These are phyloP conservation scores for Coemansia sp. DNA, from an alignment of 192 early-diverging fungal species.

Conservation along the genomic window DNA sequence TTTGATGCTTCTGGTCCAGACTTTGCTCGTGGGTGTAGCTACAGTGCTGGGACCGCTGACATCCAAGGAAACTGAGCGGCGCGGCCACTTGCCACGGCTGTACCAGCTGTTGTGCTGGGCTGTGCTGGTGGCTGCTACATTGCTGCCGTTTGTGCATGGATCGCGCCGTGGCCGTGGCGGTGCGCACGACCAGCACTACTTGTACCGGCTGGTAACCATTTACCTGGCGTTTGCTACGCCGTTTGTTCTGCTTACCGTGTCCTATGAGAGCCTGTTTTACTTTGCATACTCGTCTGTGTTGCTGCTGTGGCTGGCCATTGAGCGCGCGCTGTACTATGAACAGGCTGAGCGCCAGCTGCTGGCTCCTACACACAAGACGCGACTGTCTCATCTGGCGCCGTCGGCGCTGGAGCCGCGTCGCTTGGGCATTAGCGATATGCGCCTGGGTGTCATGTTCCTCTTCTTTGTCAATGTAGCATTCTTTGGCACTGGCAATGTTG, in stretches of 20 bases:
- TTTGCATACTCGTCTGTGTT: slow-evolving; percentile 73
- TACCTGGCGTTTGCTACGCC: slow-evolving; percentile 85
- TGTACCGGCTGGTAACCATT: slow-evolving; percentile 77
- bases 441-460: slow-evolving; percentile 73
- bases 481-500: slow-evolving; percentile 96
- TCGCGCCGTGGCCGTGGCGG: slow-evolving; percentile 30
- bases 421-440: slow-evolving; percentile 58
- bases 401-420: slow-evolving; percentile 21
- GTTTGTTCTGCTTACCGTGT: slow-evolving; percentile 85
- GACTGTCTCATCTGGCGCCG: slow-evolving; percentile 33
- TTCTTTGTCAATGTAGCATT: slow-evolving; percentile 92
- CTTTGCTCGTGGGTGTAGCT: slow-evolving; percentile 43
- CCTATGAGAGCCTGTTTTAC: slow-evolving; percentile 89
- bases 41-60: slow-evolving; percentile 44
- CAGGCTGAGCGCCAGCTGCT: slow-evolving; percentile 40
- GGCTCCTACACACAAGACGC: slow-evolving; percentile 25
- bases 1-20: slow-evolving; percentile 35
- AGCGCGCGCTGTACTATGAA: slow-evolving; percentile 57
- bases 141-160: slow-evolving; percentile 46
- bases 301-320: slow-evolving; percentile 75
- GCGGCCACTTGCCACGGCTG: slow-evolving; percentile 37
- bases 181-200: slow-evolving; percentile 65
- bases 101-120: slow-evolving; percentile 50
- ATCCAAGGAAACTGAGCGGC: slow-evolving; percentile 31
- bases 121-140: slow-evolving; percentile 34